Conservation (phyloP, 768 basidiomycete genomes). For the Lepiota brunneoincarnata region DNA sequence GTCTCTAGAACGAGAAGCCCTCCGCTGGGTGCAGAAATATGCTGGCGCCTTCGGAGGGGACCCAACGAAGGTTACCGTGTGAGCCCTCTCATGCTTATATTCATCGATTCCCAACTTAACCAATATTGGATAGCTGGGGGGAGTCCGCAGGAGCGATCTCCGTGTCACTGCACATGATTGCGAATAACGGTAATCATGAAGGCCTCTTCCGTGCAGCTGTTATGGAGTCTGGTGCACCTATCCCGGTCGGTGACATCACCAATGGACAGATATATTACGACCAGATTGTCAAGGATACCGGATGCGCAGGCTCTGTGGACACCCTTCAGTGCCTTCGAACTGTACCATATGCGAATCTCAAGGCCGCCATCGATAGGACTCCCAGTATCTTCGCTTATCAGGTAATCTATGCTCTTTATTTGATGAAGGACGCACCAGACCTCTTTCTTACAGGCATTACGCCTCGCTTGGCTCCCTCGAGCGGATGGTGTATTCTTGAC, state of each 20-base stretch:
- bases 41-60: slow-evolving; percentile 66
- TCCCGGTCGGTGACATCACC: slow-evolving; percentile 40
- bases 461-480: slow-evolving; percentile 46
- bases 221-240: slow-evolving; percentile 49
- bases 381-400: slow-evolving; percentile 39
- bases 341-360: slow-evolving; percentile 32
- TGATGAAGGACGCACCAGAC: slow-evolving; percentile 14
- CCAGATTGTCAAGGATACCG: slow-evolving; percentile 31
- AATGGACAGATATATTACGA: slow-evolving; percentile 47
- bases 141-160: slow-evolving; percentile 52
- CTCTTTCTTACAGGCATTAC: slow-evolving; percentile 31
- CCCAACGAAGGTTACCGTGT: slow-evolving; percentile 57
- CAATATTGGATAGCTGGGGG: slow-evolving; percentile 28
- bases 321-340: slow-evolving; percentile 39
- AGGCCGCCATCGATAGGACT: slow-evolving; percentile 35
- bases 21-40: slow-evolving; percentile 68
- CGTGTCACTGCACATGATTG: slow-evolving; percentile 47
- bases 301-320: slow-evolving; percentile 29
- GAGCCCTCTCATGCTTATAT: slow-evolving; percentile 15
- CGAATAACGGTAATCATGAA: slow-evolving; percentile 41
- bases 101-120: slow-evolving; percentile 1
- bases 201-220: slow-evolving; percentile 47
- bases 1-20: slow-evolving; percentile 46
- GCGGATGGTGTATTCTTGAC: slow-evolving; percentile 49
- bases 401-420: slow-evolving; percentile 22